A percentile compares a stretch with the other conserved stretches of the same genome.
These are phyloP conservation scores for Coemansia reversa DNA, from an alignment of 192 early-diverging fungal genomes.

Conservation along the genomic window DNA sequence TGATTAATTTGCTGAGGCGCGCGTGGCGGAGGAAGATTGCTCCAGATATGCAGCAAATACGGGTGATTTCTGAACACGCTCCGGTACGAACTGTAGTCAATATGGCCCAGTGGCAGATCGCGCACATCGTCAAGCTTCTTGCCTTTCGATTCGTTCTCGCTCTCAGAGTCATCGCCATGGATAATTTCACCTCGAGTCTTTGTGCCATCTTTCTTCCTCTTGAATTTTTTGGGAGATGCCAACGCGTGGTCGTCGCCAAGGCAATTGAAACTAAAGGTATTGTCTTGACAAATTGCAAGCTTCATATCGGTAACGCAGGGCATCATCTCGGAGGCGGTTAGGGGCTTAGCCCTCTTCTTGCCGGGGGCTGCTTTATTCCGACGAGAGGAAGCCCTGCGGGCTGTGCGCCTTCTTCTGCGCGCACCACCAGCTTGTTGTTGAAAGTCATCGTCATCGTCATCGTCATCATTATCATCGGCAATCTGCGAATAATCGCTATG, in stretches of 20 bases:
- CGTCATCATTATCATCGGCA: neutral
- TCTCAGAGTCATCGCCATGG: too few species aligned
- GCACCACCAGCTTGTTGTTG: neutral
- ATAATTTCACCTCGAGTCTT: constrained; percentile 9
- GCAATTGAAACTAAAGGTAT: neutral
- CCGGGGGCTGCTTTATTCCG: too few species aligned
- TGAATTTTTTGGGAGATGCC: constrained; percentile 3
- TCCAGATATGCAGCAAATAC: constrained; percentile 40
- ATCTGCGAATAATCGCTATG: too few species aligned
- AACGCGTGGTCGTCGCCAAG: too few species aligned
- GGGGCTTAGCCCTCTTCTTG: neutral
- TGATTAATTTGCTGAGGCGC: constrained; percentile 51
- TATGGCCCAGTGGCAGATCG: constrained; percentile 20
- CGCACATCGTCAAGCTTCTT: constrained; percentile 11
- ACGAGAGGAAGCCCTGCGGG: too few species aligned
- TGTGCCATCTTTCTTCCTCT: constrained; percentile 14
- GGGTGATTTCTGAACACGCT: constrained; percentile 39
- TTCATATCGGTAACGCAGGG: constrained; percentile 39
- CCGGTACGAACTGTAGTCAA: constrained; percentile 42
- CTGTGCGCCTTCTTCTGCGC: neutral
- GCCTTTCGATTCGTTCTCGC: neutral
- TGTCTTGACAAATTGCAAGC: constrained; percentile 17
- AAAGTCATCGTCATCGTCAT: constrained; percentile 4
- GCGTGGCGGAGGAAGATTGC: constrained; percentile 14
- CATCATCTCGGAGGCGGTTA: constrained; percentile 32